Conservation (phyloP, 1,284 basidiomycete species). For the Cryptococcus maquisensis region DNA sequence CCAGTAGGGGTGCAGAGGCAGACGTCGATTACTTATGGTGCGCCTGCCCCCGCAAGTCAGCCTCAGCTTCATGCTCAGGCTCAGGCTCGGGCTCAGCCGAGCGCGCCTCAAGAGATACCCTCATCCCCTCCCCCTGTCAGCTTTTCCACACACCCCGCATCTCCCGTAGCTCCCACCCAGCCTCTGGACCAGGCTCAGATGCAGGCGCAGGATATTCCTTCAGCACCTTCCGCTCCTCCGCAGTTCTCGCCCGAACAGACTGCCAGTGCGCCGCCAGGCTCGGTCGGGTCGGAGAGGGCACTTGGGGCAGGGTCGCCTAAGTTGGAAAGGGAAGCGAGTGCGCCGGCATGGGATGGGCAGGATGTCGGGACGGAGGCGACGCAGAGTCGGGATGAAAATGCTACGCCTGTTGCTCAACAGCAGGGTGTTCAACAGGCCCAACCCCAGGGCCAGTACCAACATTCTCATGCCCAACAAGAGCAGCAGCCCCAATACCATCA, state of each 20-base stretch:
- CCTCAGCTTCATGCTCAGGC: conserved; percentile 2
- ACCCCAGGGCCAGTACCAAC: conserved; percentile 16
- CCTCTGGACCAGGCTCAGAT: neutral
- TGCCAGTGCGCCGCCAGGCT: neutral
- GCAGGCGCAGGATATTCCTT: conserved; percentile 18
- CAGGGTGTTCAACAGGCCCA: conserved; percentile 17
- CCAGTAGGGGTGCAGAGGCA: conserved; percentile 11
- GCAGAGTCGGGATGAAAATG: no score
- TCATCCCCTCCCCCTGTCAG: conserved; percentile 25
- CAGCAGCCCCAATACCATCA: conserved; percentile 10
- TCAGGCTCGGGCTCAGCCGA: conserved; percentile 10
- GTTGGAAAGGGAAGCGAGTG: neutral
- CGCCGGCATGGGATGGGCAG: neutral
- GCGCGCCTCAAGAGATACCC: neutral
- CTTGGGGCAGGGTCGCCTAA: no score
- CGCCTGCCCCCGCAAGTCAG: conserved; percentile 11
- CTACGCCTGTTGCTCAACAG: conserved; percentile 22
- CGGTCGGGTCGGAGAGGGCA: neutral
- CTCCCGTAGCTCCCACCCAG: conserved; percentile 12
- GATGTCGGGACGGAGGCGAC: neutral
- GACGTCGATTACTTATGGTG: conserved; percentile 18
- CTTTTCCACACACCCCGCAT: conserved; percentile 24
- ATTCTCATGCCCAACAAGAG: conserved; percentile 9
- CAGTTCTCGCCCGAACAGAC: neutral
- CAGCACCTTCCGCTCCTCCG: neutral